Evolutionary conservation across 2,329 filamentous ascomycete genomes (phyloP).

Genomic region (Calonectria henricotiae): DNA sequence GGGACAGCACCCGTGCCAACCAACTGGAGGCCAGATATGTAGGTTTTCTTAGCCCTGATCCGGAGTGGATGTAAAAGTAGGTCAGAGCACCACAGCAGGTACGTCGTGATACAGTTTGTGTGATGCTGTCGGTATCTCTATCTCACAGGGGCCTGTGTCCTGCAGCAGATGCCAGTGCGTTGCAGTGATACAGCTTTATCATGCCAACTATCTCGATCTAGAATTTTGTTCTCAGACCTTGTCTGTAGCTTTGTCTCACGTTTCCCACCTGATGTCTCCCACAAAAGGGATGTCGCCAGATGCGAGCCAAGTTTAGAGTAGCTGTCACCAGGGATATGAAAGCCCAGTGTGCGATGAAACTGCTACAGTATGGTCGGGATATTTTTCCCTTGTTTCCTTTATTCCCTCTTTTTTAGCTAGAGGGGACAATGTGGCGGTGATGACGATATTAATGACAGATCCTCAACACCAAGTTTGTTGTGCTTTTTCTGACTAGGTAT

Average conservation of each 20-base stretch:
- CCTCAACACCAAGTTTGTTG: slow-evolving; percentile 12
- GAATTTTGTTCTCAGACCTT: slow-evolving; percentile 21
- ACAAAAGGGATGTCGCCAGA: slow-evolving; percentile 15
- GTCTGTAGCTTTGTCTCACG: slow-evolving; percentile 15
- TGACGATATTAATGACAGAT: slow-evolving; percentile 21
- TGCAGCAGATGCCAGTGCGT: slow-evolving; percentile 21
- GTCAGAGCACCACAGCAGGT: slow-evolving; percentile 22
- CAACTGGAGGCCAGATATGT: slow-evolving; percentile 1
- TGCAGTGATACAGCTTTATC: slow-evolving; percentile 23
- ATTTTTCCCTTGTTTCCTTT: slow-evolving; percentile 1
- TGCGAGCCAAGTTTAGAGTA: slow-evolving; percentile 9
- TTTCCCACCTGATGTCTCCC: slow-evolving; percentile 6
- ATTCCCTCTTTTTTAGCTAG: background rate
- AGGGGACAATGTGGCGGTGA: slow-evolving; percentile 29
- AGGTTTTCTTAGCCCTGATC: slow-evolving; percentile 24
- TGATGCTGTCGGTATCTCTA: slow-evolving; percentile 21
- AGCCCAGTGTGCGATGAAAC: background rate
- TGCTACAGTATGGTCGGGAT: slow-evolving; percentile 16
- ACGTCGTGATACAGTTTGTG: slow-evolving; percentile 23
- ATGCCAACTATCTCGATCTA: slow-evolving; percentile 24
- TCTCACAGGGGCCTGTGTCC: background rate
- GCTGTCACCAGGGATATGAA: slow-evolving; percentile 12
- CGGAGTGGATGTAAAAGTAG: background rate
- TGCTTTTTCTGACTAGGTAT: background rate
- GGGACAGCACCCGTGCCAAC: slow-evolving; percentile 21